A percentile compares a stretch with the other conserved stretches of the same genome.
phyloP scores from a whole-genome alignment of 2,329 filamentous ascomycete species.

The Fusarium mangiferae region DNA sequence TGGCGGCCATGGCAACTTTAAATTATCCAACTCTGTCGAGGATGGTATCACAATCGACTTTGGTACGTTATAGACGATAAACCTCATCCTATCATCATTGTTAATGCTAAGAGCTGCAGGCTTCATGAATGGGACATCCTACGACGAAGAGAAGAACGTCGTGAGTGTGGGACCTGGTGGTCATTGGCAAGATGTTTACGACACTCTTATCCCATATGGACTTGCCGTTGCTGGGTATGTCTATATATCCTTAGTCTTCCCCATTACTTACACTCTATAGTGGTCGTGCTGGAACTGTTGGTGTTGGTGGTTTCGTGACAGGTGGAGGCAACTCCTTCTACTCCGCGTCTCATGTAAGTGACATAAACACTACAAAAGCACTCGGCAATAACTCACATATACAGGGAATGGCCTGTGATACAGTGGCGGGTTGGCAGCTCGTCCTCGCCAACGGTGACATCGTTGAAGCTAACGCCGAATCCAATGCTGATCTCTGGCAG shows the following conservation, averaged over 20 bases:
- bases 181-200: conserved; percentile 53
- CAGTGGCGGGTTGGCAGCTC: conserved; percentile 55
- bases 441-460: conserved; percentile 57
- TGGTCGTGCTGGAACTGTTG: conserved; percentile 51
- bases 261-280: conserved; percentile 16
- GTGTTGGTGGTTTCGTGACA: conserved; percentile 48
- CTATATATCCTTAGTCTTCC: background rate
- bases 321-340: conserved; percentile 53
- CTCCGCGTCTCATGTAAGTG: conserved; percentile 42
- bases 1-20: conserved; percentile 51
- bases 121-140: conserved; percentile 46
- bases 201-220: conserved; percentile 47
- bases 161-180: conserved; percentile 50
- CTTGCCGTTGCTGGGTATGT: conserved; percentile 46
- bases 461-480: conserved; percentile 52
- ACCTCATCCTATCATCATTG: fast-evolving
- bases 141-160: conserved; percentile 43
- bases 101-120: conserved; percentile 23
- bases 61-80: conserved; percentile 13
- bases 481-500: conserved; percentile 57
- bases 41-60: conserved; percentile 53
- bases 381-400: background rate
- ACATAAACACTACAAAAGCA: fast-evolving
- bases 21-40: conserved; percentile 49
- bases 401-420: conserved; percentile 52